Conservation (phyloP, 805 yeast species). For the Lachancea dasiensis region DNA sequence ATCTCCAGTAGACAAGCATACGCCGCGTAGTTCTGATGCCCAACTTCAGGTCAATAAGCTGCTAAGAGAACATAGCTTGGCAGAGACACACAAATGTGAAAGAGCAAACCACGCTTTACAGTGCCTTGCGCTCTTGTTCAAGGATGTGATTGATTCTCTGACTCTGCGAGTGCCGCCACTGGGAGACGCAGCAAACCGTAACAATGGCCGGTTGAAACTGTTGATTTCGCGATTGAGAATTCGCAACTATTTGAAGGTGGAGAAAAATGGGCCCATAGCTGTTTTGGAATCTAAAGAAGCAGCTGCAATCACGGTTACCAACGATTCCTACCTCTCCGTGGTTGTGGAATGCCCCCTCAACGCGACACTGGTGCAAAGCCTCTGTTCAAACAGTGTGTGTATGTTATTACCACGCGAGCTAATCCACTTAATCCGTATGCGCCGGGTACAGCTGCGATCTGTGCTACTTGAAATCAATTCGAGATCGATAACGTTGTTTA, state of each 20-base stretch:
- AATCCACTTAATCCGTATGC: slow-evolving; percentile 1
- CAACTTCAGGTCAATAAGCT: background rate
- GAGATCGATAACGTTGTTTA: background rate
- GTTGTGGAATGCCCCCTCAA: slow-evolving; percentile 5
- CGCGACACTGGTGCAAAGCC: background rate
- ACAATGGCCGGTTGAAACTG: background rate
- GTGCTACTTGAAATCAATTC: background rate
- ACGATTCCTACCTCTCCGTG: slow-evolving; percentile 2
- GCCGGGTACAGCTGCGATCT: background rate
- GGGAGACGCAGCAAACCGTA: background rate
- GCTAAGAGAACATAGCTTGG: background rate
- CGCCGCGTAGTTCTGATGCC: slow-evolving; percentile 1
- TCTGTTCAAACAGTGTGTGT: slow-evolving; percentile 1
- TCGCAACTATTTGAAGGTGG: background rate
- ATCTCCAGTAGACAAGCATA: background rate
- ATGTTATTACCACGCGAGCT: slow-evolving; percentile 7
- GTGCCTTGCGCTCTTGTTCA: background rate
- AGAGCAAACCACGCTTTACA: too few relatives aligned
- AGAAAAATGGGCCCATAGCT: background rate
- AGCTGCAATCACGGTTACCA: background rate
- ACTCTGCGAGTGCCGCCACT: background rate
- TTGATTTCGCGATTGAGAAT: background rate
- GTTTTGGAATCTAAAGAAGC: background rate
- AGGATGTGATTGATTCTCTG: background rate
- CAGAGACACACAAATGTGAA: background rate